Base-by-base conservation (phyloP, 306 rosid genomes). In the Purshia tridentata region DNA sequence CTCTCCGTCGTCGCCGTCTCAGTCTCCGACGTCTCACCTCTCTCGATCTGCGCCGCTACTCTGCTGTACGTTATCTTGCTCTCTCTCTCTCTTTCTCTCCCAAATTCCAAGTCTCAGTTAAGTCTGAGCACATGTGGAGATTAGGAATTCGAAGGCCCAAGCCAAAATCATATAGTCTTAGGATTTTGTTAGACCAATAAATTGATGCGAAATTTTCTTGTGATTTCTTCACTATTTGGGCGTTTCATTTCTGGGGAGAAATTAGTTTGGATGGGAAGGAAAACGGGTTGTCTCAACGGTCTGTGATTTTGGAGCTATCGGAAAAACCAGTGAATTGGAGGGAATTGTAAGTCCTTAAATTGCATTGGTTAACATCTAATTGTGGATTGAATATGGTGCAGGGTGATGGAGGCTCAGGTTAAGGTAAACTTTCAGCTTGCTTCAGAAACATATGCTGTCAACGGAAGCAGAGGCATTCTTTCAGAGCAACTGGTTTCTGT, bases 401-500 rank as follows among this genome's bases (percentile, higher is more conserved):
- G 83, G 49, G 50, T 18, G 45, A 86, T 87, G 93, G 91, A 79
- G 65, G 79, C 75, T 18, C 85, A 10, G 71, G 91, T 89, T 64
- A 82, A 75, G 45, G 91, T 77, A 9, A 76, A 86, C 46, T 62
- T 93, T 75, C 52, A 81, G 46, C 89, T 91, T 15, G 92, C 90
- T 37, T 20, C 87, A 62, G 94, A 91, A 79, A 82, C 86, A 39
- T 80, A 82, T 62, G 72, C 84, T 62, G 84, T 88, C 56, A 13
- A 59, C 37, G 81, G 83, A 51, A 68, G 53, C 66, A 65, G 76
- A 55, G 94, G 87, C 68, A 58, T 63, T 13, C 85, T 88, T 50
- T 93, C 96, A 0, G 88, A 89, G 83, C 90, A 91, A 78, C 76
- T 93, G 73, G 83, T 84, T 80, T 86, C 81, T 6, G n/a, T 84